Conservation (phyloP, 2,329 filamentous ascomycete species). For the Myriosclerotinia duriaeana region DNA sequence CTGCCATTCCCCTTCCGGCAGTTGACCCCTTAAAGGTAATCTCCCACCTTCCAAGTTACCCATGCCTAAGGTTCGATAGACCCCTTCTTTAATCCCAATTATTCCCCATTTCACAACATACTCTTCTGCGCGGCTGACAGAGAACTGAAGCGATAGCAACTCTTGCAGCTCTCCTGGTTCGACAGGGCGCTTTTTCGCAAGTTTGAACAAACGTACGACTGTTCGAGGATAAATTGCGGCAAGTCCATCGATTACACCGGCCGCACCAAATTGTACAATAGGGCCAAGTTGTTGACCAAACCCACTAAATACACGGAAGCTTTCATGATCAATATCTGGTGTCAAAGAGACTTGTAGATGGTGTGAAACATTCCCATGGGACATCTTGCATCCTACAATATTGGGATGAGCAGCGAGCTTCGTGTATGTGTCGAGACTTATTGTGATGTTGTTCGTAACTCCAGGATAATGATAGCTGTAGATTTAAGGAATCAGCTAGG, state of each 20-base stretch:
- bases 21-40: conserved; percentile 55
- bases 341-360: conserved; percentile 59
- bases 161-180: conserved; percentile 47
- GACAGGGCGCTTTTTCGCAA: conserved; percentile 43
- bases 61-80: conserved; percentile 54
- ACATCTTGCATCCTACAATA: conserved; percentile 67
- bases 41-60: conserved; percentile 57
- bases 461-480: conserved; percentile 55
- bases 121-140: conserved; percentile 59
- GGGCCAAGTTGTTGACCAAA: conserved; percentile 16
- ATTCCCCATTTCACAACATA: conserved; percentile 56
- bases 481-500: neutral
- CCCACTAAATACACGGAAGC: conserved; percentile 59
- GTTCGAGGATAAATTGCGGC: conserved; percentile 62
- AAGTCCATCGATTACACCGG: conserved; percentile 60
- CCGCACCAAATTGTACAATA: conserved; percentile 18
- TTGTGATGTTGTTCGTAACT: conserved; percentile 61
- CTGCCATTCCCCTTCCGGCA: conserved; percentile 53
- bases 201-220: conserved; percentile 54
- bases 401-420: conserved; percentile 59
- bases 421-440: conserved; percentile 56
- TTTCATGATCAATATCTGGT: conserved; percentile 55
- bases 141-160: conserved; percentile 54
- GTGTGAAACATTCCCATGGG: conserved; percentile 61
- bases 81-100: conserved; percentile 60